These are phyloP conservation scores for Yamadazyma triangularis DNA, from an alignment of 1,139 yeast genomes.

Conservation along the genomic window DNA sequence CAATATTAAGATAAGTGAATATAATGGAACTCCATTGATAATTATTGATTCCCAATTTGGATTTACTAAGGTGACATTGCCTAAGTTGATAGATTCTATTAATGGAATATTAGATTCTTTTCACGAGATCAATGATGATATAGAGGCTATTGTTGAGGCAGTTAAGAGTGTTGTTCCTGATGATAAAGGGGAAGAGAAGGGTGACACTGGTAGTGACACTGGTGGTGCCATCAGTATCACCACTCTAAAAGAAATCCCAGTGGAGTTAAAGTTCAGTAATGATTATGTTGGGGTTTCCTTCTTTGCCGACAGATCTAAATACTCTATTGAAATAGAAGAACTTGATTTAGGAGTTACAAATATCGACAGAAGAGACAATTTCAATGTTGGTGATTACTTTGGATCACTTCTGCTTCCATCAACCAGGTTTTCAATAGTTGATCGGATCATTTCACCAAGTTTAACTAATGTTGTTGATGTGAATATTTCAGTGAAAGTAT, in stretches of 20 bases:
- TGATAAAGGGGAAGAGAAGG: too few relatives aligned
- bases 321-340: slow-evolving; percentile 23
- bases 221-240: background rate
- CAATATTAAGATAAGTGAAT: slow-evolving; percentile 12
- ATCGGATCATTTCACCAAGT: slow-evolving; percentile 32
- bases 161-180: background rate
- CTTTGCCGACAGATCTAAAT: slow-evolving; percentile 26
- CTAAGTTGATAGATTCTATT: slow-evolving; percentile 22
- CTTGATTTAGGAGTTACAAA: slow-evolving; percentile 21
- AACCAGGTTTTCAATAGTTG: slow-evolving; percentile 33
- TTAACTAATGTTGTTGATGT: slow-evolving; percentile 46
- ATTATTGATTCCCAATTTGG: slow-evolving; percentile 23
- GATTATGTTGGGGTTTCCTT: slow-evolving; percentile 37
- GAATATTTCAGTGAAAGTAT: slow-evolving; percentile 32
- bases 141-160: slow-evolving; percentile 10
- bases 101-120: slow-evolving; percentile 14
- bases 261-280: slow-evolving; percentile 24
- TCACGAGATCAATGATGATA: slow-evolving; percentile 12
- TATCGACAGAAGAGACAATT: slow-evolving; percentile 4
- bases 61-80: slow-evolving; percentile 28
- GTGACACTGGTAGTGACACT: background rate
- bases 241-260: slow-evolving; percentile 13
- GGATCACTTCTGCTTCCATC: slow-evolving; percentile 43
- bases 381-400: slow-evolving; percentile 11
- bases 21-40: slow-evolving; percentile 15